Evolutionary conservation across 495 filamentous ascomycete genomes (phyloP), one percentile per base, ranked within the genome.

Genomic region (Thozetella sp.): DNA sequence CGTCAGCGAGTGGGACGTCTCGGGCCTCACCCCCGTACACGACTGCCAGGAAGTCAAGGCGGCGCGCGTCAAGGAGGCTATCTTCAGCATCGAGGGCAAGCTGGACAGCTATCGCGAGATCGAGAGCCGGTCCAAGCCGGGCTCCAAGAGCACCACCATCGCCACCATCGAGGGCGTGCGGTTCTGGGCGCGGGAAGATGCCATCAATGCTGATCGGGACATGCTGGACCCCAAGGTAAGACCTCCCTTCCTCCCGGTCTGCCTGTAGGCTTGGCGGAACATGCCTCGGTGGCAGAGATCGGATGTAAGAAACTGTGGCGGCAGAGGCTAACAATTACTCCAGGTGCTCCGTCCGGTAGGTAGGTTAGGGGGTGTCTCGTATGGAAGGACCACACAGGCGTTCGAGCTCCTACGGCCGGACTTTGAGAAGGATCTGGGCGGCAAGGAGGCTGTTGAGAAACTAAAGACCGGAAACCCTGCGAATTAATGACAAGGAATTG

Each of bases 181-280:
- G 24, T 97, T 99, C 67, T 96, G 93, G 91, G 92, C 86, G 12
- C 74, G 93, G 51, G 93, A 97, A 68, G 94, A 97, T 77, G 92
- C 92, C 12, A 76, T 97, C 6, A 89, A 96, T 63, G 84, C 91
- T 67, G 87, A 90, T 17, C 83, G 78, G 67, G 91, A 85, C 59
- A 57, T 88, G 24, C 78, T 98, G 30, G 88, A 95, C 74, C 79
- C 91, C 15, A 81, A 79, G 51, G 69, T 72, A 48, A 62, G 67
- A 60, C 72, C 2, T 50, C 13, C 13, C 25, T 51, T 2, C 26
- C 24, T 43, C 1, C 19, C 43, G 15, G 37, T 75, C 59, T 20
- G 63, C 22, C 23, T 51, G 43, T 46, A 12, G 23, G 22, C 26
- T 43, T 19, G 15, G 53, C 24, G 19, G 20, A 9, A 6, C 30